Base-by-base conservation (phyloP, 345 rosid species). In the Psidium friedrichsthalianum region DNA sequence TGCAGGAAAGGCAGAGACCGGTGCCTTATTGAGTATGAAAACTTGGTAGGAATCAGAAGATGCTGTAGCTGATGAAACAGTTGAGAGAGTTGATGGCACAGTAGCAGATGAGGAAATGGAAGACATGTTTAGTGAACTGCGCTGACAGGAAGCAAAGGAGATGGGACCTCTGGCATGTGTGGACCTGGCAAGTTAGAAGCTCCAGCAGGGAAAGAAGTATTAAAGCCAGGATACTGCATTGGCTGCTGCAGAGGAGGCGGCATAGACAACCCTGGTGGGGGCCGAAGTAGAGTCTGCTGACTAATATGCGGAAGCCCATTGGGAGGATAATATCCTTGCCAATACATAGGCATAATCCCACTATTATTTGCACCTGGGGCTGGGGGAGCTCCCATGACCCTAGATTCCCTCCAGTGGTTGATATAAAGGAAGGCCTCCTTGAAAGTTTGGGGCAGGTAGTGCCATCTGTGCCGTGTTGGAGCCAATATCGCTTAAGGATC, bases 281-380 rank as follows among this genome's bases (percentile, higher is more conserved):
- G 94, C 52, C 93, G 93, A 88, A 94, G 94, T 87, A 93, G 86
- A 88, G 99, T 86, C 86, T 95, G 99, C 86, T 97, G 98, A 85
- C 90, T 98, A 91, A 95, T 27, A 85, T 94, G 98, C 21, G 95
- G 94, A 87, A 93, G 93, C 86, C 96, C 98, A 90, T 90, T 94
- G 78, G 97, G 95, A 22, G 87, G 89, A 92, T 95, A 97, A 90
- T 92, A 97, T 59, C 98, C 96, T 89, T 89, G 98, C 98, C 98
- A 95, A 89, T 94, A 97, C 94, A 95, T 92, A 29, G 96, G 98
- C 92, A 94, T 90, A 87, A 94, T 93, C 64, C 95, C 94, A 83
- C 90, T 87, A 25, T 91, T 93, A 88, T 90, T 92, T 89, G 92
- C 90, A 89, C 86, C 89, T 85, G 98, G 93, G 15, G 91, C 92